Base-by-base conservation (phyloP, 179 eudicot species). In the Patellifolia procumbens region DNA sequence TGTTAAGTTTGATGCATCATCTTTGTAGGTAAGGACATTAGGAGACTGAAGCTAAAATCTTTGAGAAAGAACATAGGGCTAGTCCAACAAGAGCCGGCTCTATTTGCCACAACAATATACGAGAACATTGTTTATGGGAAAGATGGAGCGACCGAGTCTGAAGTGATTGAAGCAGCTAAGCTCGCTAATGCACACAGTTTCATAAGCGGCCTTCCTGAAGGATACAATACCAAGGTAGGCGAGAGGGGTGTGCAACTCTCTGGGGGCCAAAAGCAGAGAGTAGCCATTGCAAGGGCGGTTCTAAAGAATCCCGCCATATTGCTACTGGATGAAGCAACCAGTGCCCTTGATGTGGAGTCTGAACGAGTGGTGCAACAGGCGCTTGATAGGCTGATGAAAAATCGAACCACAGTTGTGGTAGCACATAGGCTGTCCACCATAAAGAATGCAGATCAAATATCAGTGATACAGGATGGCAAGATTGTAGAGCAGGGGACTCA, bases 61-160 rank as follows among this genome's bases (percentile, higher is more conserved):
- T 83, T 93, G 7, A 81, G 99, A 55, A 89, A 80, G 61, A 92
- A 87, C 86, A 93, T 93, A 37, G 98, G 99, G 56, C 77, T 96
- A 53, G 99, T 96, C 64, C 97, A 91, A 73, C 99, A 96, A 81
- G 99, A 96, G 64, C 99, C 98, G 0, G 94, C 99, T 73, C 89
- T 96, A 35, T 96, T 96, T 39, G 98, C 97, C 37, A 90, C 98
- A 32, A 81, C 98, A 24, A 96, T 96, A 74, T 91, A 87, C 16
- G 97, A 96, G 74, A 96, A 96, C 86, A 96, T 96, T 62, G 79
- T 90, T 13, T 96, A 96, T 43, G 99, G 99, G 10, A 93, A 86
- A 83, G 98, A 93, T n/a, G 98, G 87, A 62, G 90, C 97, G n/a
- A 83, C 91, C 1, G 98, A 93, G 68, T 67, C 81, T 20, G 98